Percentiles rank a stretch among this genome's conserved stretches.
Evolutionary conservation across 768 basidiomycete genomes (phyloP).

Genomic region (Leccinellum rugosiceps): DNA sequence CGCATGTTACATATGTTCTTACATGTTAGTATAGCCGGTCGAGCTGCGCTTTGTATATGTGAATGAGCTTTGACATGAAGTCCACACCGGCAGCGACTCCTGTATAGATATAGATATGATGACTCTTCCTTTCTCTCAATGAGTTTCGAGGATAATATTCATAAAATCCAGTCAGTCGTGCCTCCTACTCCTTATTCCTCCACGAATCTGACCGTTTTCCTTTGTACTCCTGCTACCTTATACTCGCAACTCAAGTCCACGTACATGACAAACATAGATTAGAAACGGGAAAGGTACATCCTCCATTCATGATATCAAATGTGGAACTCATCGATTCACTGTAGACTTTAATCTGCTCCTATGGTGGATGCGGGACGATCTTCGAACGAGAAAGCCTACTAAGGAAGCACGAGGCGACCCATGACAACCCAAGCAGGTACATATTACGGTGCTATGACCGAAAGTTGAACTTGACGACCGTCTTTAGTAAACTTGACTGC

Average conservation of each 20-base stretch:
- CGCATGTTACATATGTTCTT: neutral
- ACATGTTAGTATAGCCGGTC: neutral
- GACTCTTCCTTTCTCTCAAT: too few species aligned
- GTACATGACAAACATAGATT: neutral
- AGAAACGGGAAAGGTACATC: neutral
- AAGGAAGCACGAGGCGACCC: slow-evolving; percentile 10
- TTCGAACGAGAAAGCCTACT: slow-evolving; percentile 8
- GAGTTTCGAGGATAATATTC: neutral
- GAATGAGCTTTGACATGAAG: too few species aligned
- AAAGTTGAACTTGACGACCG: neutral
- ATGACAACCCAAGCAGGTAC: slow-evolving; percentile 8
- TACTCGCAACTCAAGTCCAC: neutral
- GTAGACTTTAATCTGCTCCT: slow-evolving; percentile 9
- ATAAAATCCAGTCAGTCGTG: neutral
- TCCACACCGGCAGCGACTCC: too few species aligned
- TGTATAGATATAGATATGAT: too few species aligned
- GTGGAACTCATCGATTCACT: neutral
- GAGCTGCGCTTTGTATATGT: neutral
- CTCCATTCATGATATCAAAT: neutral
- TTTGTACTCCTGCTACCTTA: neutral
- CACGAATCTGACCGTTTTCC: slow-evolving; percentile 9
- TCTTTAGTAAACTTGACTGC: slow-evolving; percentile 11
- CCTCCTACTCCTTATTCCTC: neutral
- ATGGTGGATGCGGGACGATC: slow-evolving; percentile 1
- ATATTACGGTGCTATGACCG: neutral